phyloP scores from a whole-genome alignment of 2,329 filamentous ascomycete genomes.

The Ophiocordyceps australis region DNA sequence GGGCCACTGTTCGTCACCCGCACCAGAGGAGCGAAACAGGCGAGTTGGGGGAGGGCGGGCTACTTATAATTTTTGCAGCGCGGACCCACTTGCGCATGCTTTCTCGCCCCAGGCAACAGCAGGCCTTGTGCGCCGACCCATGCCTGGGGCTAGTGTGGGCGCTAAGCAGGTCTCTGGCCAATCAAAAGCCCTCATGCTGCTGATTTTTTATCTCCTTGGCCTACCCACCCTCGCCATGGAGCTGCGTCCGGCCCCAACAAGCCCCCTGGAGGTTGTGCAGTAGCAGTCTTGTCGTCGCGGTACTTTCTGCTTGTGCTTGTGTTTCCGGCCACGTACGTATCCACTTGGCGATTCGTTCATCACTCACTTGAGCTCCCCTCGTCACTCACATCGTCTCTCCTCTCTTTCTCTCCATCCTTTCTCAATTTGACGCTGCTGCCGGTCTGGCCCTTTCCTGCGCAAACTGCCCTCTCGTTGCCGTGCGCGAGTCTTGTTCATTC shows the following conservation, averaged over 20 bases:
- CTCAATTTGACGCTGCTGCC: not conserved
- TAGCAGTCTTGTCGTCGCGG: conserved; percentile 11
- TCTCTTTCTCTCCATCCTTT: not conserved
- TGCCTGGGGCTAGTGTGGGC: conserved; percentile 17
- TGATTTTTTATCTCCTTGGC: conserved; percentile 22
- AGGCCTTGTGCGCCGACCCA: conserved; percentile 21
- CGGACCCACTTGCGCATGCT: conserved; percentile 17
- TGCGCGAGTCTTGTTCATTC: too few species aligned
- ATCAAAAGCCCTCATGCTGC: conserved; percentile 13
- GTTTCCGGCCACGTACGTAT: conserved; percentile 1
- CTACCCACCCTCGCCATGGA: conserved; percentile 10
- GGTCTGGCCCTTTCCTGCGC: too few species aligned
- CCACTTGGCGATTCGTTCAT: conserved; percentile 1
- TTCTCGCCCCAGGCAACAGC: conserved; percentile 24
- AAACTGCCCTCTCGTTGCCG: too few species aligned
- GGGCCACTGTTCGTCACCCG: conserved; percentile 37
- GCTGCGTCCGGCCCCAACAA: conserved; percentile 12
- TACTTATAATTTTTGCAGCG: conserved; percentile 37
- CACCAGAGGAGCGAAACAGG: conserved; percentile 28
- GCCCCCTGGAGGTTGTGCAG: conserved; percentile 19
- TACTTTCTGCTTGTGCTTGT: conserved; percentile 2
- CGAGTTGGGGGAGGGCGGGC: conserved; percentile 31
- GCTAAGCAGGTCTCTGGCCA: conserved; percentile 16
- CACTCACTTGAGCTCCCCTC: not conserved
- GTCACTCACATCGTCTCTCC: not conserved